These are phyloP conservation scores for Neofusicoccum umdonicola DNA, from an alignment of 2,329 filamentous ascomycete species.

Conservation along the genomic window DNA sequence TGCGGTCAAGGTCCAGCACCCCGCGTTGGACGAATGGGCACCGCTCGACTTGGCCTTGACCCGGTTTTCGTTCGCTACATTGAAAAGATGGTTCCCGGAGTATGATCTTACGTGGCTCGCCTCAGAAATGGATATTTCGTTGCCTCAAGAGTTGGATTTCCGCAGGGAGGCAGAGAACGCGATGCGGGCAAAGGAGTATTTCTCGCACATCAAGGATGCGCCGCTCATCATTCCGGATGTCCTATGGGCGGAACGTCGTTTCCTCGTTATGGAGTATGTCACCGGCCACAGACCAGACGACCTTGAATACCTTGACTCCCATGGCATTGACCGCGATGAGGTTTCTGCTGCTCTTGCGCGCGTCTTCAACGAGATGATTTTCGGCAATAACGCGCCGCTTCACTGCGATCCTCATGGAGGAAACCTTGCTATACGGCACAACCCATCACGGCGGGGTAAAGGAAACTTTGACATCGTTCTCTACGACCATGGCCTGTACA, in stretches of 20 bases:
- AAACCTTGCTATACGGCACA: conserved; percentile 88
- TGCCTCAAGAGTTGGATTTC: conserved; percentile 92
- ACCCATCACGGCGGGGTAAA: conserved; percentile 56
- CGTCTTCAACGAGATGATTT: conserved; percentile 99
- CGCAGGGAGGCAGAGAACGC: conserved; percentile 82
- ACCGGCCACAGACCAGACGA: conserved; percentile 86
- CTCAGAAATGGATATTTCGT: conserved; percentile 83
- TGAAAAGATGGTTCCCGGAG: conserved; percentile 93
- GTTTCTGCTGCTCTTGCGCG: conserved; percentile 86
- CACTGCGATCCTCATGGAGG: conserved; percentile 98
- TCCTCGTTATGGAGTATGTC: conserved; percentile 93
- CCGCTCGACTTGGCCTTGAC: conserved; percentile 85
- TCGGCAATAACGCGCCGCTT: conserved; percentile 79
- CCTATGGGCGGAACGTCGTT: conserved; percentile 81
- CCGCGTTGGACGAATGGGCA: conserved; percentile 83
- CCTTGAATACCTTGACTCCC: conserved; percentile 77
- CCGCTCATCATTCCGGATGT: conserved; percentile 88
- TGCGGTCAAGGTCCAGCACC: conserved; percentile 96
- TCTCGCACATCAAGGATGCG: conserved; percentile 68
- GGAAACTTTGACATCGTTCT: conserved; percentile 90
- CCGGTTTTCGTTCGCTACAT: conserved; percentile 79
- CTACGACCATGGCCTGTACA: conserved; percentile 95
- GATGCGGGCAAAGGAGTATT: conserved; percentile 74
- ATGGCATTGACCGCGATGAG: conserved; percentile 89
- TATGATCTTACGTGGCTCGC: conserved; percentile 97